Base-by-base conservation (phyloP, 345 rosid species). In the Brassica incana region DNA sequence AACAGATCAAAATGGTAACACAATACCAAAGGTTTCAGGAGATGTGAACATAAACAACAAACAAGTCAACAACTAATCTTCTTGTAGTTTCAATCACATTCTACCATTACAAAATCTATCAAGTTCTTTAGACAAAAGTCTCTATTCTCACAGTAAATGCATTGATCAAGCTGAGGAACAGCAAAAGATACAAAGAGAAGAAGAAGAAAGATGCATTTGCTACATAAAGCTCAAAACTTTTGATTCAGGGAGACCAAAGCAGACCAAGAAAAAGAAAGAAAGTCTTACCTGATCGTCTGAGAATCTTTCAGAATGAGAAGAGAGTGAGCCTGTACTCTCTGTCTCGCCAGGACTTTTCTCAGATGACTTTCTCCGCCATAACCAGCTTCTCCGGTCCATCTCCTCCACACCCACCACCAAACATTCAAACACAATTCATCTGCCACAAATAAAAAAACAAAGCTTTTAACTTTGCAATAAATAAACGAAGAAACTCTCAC, bases 361-460 rank as follows among this genome's bases (percentile, higher is more conserved):
- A 1, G 90, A 85, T 2, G 97, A 90, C 77, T 88, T 89, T 70
- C 88, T 83, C 60, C 90, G 85, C 97, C 97, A 90, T 40, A 92
- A 65, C 95, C 97, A 92, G 68, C 91, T 89, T 65, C 93, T 83
- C 70, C 94, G 83, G 82, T 92, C 97, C 77, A 80, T 79, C 70
- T 63, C 38, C 80, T 62, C 36, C 80, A 59, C 12, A 59, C 40
- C 62, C 85, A 77, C 74, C 73, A 48, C 74, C 73, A 48, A 65
- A 60, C 77, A 78, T 67, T 71, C 78, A 81, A 29, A 81, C 73
- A 30, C 14, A 71, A 74, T 62, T 43, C 69, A 68, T 63, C 79
- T 69, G 65, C 40, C 50, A 75, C 64, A 56, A 8, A 9, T 11
- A 14, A 18, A 59, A 36, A 36, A 62, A 8, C 40, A 11, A 72